phyloP scores from a whole-genome alignment of 1,139 yeast species.

The Blastobotrys persicus region DNA sequence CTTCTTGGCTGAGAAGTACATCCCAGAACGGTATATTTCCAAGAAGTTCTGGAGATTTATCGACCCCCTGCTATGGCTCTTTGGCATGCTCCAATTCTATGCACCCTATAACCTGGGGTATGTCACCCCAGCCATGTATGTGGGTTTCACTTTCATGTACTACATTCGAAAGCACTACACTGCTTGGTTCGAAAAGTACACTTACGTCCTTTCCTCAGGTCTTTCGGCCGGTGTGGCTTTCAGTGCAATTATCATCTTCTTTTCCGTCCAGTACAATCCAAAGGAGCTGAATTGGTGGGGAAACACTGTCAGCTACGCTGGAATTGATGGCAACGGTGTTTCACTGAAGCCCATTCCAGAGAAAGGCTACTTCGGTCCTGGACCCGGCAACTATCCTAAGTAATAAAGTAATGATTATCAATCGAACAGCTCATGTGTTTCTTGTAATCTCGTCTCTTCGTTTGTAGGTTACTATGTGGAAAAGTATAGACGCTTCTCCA shows the following conservation, averaged over 20 bases:
- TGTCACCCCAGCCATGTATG: slow-evolving; percentile 49
- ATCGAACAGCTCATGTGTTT: no score
- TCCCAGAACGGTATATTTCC: no score
- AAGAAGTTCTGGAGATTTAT: slow-evolving; percentile 41
- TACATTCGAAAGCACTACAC: slow-evolving; percentile 48
- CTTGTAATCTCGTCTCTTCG: no score
- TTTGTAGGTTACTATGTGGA: no score
- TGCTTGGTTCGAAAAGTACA: slow-evolving; percentile 65
- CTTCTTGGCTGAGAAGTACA: slow-evolving; percentile 4
- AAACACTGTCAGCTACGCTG: slow-evolving; percentile 45
- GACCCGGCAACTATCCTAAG: slow-evolving; percentile 23
- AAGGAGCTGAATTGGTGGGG: slow-evolving; percentile 57
- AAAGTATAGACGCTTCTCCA: no score
- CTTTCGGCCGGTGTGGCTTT: slow-evolving; percentile 61
- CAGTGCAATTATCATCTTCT: slow-evolving; percentile 53
- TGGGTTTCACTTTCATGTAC: slow-evolving; percentile 52
- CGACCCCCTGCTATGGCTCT: slow-evolving; percentile 53
- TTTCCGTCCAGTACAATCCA: slow-evolving; percentile 49
- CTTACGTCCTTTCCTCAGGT: slow-evolving; percentile 58
- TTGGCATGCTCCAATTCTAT: slow-evolving; percentile 42
- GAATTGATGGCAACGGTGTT: slow-evolving; percentile 45
- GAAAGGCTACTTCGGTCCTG: slow-evolving; percentile 50
- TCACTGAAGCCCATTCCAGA: slow-evolving; percentile 33
- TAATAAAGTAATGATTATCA: no score
- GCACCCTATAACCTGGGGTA: slow-evolving; percentile 53